Percentiles rank a stretch among this genome's conserved stretches.
Conservation (phyloP, 257 asterid species). For the Ilex aquifolium region DNA sequence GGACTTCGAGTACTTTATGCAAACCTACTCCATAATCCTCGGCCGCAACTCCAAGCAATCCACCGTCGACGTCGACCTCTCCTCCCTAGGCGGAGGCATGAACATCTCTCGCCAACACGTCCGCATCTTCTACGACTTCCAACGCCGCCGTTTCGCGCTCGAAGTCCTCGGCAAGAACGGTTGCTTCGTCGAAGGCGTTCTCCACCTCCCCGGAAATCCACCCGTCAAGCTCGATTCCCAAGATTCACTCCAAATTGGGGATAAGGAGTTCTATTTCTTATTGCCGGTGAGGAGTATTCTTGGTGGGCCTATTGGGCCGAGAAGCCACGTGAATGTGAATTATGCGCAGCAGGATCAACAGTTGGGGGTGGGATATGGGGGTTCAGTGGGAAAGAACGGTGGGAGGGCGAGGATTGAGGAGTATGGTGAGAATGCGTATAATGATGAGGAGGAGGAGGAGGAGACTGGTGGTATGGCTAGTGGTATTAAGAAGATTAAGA, state of each 20-base stretch:
- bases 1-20: conserved; percentile 98
- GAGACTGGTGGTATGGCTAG: conserved; percentile 40
- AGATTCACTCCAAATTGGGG: conserved; percentile 90
- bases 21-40: conserved; percentile 84
- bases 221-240: conserved; percentile 95
- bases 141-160: conserved; percentile 94
- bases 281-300: conserved; percentile 82
- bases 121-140: conserved; percentile 95
- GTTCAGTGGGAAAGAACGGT: conserved; percentile 50
- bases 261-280: conserved; percentile 81
- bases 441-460: conserved; percentile 48
- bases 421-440: conserved; percentile 45
- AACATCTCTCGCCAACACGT: conserved; percentile 99
- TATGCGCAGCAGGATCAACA: too few species aligned
- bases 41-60: conserved; percentile 98
- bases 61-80: conserved; percentile 89
- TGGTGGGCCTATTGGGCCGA: conserved; percentile 76
- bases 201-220: conserved; percentile 73
- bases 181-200: conserved; percentile 91
- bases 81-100: conserved; percentile 99
- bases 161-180: conserved; percentile 96
- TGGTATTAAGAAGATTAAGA: conserved; percentile 42
- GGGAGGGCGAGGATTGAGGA: conserved; percentile 34
- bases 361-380: too few species aligned
- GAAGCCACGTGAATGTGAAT: conserved; percentile 27